Evolutionary conservation across 1,284 basidiomycete genomes (phyloP).

Genomic region (Ceratobasidium sp.): DNA sequence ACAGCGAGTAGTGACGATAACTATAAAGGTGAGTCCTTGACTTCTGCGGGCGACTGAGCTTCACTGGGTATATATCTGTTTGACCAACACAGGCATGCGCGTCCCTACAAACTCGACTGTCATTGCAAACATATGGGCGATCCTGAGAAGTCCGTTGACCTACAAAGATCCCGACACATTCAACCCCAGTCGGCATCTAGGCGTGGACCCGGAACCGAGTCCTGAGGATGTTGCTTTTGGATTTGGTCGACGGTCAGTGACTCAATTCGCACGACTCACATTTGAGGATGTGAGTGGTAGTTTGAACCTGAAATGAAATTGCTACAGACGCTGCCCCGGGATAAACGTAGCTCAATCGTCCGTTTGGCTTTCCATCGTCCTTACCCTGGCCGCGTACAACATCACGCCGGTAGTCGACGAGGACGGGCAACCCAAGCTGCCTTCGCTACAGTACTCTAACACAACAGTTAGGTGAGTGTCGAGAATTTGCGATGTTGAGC

Average conservation of each 20-base stretch:
- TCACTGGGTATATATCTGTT: too few relatives aligned
- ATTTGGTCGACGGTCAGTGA: conserved; percentile 36
- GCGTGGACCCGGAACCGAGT: not conserved
- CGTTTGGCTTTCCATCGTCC: conserved; percentile 30
- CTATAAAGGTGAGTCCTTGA: conserved; percentile 22
- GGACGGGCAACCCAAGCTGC: conserved; percentile 15
- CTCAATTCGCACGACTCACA: too few relatives aligned
- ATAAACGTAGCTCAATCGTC: conserved; percentile 32
- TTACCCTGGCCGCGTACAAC: conserved; percentile 37
- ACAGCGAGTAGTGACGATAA: conserved; percentile 2
- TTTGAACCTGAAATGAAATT: too few relatives aligned
- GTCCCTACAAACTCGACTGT: conserved; percentile 12
- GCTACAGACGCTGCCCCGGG: conserved; percentile 25
- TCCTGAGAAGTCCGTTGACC: conserved; percentile 11
- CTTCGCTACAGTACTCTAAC: conserved; percentile 24
- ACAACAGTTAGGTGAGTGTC: conserved; percentile 4
- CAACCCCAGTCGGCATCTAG: conserved; percentile 7
- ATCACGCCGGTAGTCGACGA: not conserved
- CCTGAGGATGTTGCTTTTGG: conserved; percentile 33
- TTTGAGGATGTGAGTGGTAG: too few relatives aligned
- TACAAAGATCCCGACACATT: conserved; percentile 28
- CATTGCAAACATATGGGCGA: conserved; percentile 20
- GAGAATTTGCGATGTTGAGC: not conserved
- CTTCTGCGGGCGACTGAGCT: too few relatives aligned
- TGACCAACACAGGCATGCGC: conserved; percentile 33